Evolutionary conservation across 2,329 filamentous ascomycete species (phyloP), one percentile per base, ranked within the genome.

Genomic region (Niveomyces coronatus): DNA sequence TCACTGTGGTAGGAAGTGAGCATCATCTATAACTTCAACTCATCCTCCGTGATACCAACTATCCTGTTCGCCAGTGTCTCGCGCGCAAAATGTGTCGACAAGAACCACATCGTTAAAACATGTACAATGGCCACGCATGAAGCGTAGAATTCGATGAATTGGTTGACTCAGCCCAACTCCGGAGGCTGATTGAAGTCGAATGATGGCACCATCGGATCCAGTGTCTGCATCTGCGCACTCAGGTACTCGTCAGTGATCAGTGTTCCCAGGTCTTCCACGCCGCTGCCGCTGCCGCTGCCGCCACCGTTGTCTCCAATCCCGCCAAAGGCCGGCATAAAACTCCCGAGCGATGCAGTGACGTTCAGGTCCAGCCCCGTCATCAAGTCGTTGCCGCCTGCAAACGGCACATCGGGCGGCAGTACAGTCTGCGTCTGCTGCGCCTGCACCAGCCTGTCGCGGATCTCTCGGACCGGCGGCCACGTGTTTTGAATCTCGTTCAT

Each of bases 401-500:
- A 49, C 13, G 54, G 52, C 26, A 55, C 53, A 22, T 56, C 52
- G 0, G 55, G 55, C 6, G 52, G 55, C 6, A 53, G 42, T 28
- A 53, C 47, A n/a, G 47, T 44, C 41, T 57, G 55, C 16, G 49
- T 48, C 35, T 50, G 49, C 40, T 54, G 53, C 22, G 54, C 53
- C 28, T 53, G 47, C 29, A 54, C 39, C 30, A 58, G 45, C 28
- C 52, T 52, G 35, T 62, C 58, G 20, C 53, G 49, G 8, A 70
- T 61, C 44, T 67, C 64, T 18, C 51, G 52, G 22, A 67, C 58
- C 44, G 63, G 68, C 5, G 63, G 62, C 61, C 62, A 69, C 7
- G 64, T 66, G 28, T 65, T 58, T 20, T 74, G 59, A 23, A 77
- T 68, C n/a, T 63, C 58, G 23, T 68, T 58, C 44, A 74, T 68